phyloP scores from a whole-genome alignment of 2,329 filamentous ascomycete species.

The Colletotrichum cordylinicola region DNA sequence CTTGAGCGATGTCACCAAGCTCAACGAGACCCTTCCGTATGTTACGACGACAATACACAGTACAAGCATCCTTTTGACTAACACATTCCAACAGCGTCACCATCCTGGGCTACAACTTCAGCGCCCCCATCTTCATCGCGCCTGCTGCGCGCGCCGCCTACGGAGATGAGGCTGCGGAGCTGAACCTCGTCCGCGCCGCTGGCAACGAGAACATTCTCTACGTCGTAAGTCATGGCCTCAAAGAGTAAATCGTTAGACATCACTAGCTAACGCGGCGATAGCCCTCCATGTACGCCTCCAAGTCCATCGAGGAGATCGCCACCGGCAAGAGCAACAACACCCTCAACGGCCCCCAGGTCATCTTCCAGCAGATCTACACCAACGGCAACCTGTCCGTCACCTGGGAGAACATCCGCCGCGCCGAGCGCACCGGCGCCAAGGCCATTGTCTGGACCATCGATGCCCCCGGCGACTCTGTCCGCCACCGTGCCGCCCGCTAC shows the following conservation, averaged over 20 bases:
- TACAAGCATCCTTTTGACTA: neutral
- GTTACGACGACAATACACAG: neutral
- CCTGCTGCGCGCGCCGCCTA: slow-evolving; percentile 50
- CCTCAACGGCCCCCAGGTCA: slow-evolving; percentile 31
- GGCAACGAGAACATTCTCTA: slow-evolving; percentile 52
- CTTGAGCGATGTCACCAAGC: slow-evolving; percentile 40
- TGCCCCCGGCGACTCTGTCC: slow-evolving; percentile 26
- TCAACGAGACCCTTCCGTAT: slow-evolving; percentile 38
- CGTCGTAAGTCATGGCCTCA: slow-evolving; percentile 28
- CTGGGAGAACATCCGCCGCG: slow-evolving; percentile 36
- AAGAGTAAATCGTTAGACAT: neutral
- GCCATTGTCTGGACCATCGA: slow-evolving; percentile 45
- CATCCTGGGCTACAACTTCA: slow-evolving; percentile 53
- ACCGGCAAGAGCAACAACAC: slow-evolving; percentile 28
- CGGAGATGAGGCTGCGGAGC: slow-evolving; percentile 47
- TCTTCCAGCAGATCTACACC: slow-evolving; percentile 36
- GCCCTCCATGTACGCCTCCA: slow-evolving; percentile 35
- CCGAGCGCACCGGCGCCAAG: slow-evolving; percentile 38
- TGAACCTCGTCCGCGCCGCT: slow-evolving; percentile 53
- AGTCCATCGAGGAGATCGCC: slow-evolving; percentile 39
- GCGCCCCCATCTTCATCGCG: slow-evolving; percentile 54
- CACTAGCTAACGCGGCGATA: neutral
- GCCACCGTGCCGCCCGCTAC: slow-evolving; percentile 27
- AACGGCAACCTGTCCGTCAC: slow-evolving; percentile 36
- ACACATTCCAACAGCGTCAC: slow-evolving; percentile 33